phyloP scores from a whole-genome alignment of 148 eudicot species.

The Cornus suecica region DNA sequence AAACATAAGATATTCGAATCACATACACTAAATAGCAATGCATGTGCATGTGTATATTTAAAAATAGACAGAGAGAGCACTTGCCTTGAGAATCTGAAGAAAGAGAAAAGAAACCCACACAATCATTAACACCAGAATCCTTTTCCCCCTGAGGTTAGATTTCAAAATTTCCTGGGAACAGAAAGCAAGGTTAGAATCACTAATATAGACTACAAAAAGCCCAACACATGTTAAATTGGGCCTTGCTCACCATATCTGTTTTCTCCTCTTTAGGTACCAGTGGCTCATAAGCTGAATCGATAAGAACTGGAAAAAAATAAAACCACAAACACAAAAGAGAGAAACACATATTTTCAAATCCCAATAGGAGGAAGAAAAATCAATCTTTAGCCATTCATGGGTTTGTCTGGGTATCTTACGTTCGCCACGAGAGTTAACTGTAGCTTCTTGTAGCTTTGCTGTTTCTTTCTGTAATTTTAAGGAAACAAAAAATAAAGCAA shows the following conservation, averaged over 20 bases:
- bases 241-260: constrained; percentile 54
- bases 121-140: constrained; percentile 44
- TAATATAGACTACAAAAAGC: neutral
- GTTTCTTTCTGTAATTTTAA: constrained; percentile 56
- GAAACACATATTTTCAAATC: neutral
- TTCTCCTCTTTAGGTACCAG: constrained; percentile 66
- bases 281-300: constrained; percentile 69
- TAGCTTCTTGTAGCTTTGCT: constrained; percentile 37
- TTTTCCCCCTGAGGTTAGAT: constrained; percentile 63
- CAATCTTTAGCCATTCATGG: neutral
- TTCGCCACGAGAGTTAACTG: constrained; percentile 78
- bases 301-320: constrained; percentile 54
- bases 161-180: constrained; percentile 52
- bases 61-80: constrained; percentile 18
- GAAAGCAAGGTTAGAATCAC: neutral
- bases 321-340: neutral
- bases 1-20: neutral
- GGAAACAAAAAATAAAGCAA: neutral
- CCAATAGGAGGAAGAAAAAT: neutral
- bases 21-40: neutral
- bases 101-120: constrained; percentile 72
- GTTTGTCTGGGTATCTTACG: constrained; percentile 42
- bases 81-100: constrained; percentile 85
- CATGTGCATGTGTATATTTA: neutral
- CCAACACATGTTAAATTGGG: neutral